phyloP scores from a whole-genome alignment of 75 land plant genomes.

The Pinus albicaulis region DNA sequence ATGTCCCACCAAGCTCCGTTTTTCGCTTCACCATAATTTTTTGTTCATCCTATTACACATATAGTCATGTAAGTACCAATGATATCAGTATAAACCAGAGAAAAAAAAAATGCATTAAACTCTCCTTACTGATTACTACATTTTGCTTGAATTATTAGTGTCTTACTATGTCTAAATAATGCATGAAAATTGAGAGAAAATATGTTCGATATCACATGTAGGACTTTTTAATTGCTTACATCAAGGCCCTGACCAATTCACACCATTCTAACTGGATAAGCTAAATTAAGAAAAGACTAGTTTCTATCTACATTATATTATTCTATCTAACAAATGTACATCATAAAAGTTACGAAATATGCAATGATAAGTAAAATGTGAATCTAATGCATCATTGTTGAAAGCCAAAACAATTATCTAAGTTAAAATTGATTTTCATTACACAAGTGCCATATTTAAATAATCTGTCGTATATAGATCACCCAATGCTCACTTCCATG shows the following conservation, averaged over 20 bases:
- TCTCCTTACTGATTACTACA: neutral
- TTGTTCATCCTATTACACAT: constrained; percentile 52
- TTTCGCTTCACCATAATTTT: constrained; percentile 56
- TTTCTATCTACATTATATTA: too few relatives aligned
- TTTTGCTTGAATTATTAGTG: neutral
- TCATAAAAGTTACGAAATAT: too few relatives aligned
- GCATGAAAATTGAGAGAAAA: neutral
- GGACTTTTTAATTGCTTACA: neutral
- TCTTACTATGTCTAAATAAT: neutral
- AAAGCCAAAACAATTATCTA: too few relatives aligned
- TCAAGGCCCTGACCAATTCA: neutral
- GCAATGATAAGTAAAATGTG: too few relatives aligned
- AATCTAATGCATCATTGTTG: too few relatives aligned
- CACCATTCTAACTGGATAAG: neutral
- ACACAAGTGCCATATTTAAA: too few relatives aligned
- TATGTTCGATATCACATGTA: neutral
- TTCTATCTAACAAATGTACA: too few relatives aligned
- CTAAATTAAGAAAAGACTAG: neutral
- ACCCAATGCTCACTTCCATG: too few relatives aligned
- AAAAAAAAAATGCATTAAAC: neutral
- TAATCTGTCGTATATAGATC: too few relatives aligned
- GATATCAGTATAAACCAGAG: neutral
- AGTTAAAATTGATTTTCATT: too few relatives aligned
- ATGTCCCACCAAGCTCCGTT: constrained; percentile 79
- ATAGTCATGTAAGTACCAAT: neutral